phyloP scores from a whole-genome alignment of 257 asterid genomes.

The Eustoma russellianum region DNA sequence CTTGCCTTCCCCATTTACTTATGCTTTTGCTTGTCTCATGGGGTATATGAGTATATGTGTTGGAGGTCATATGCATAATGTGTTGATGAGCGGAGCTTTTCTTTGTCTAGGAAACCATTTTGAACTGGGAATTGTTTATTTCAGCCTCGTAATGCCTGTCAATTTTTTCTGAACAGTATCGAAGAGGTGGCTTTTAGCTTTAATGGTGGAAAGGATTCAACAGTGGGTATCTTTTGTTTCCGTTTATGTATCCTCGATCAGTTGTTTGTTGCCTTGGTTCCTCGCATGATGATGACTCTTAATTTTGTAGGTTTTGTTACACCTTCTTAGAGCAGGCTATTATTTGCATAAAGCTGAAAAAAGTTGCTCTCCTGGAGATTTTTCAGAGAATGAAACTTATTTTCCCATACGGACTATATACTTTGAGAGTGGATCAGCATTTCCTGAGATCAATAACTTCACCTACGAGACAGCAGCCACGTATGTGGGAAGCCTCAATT shows the following conservation, averaged over 20 bases:
- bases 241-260: constrained; percentile 2
- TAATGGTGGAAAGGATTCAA: constrained; percentile 96
- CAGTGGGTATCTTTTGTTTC: constrained; percentile 43
- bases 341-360: constrained; percentile 47
- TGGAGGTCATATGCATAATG: too few species aligned
- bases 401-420: constrained; percentile 76
- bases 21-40: too few species aligned
- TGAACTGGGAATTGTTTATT: too few species aligned
- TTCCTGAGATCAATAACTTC: constrained; percentile 88
- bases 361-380: constrained; percentile 21
- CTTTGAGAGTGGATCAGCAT: constrained; percentile 79
- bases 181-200: constrained; percentile 93
- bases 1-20: too few species aligned
- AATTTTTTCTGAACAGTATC: constrained; percentile 35
- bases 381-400: constrained; percentile 30
- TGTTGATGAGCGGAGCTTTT: too few species aligned
- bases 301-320: constrained; percentile 62
- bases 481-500: constrained; percentile 25
- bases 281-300: constrained; percentile 4
- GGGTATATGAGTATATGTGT: too few species aligned
- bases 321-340: constrained; percentile 86
- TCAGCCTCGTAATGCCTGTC: background rate
- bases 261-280: background rate
- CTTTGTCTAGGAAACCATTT: too few species aligned
- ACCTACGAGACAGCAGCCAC: constrained; percentile 60